Evolutionary conservation across 305 asterid genomes (phyloP).

Genomic region (Fraxinus floribunda): DNA sequence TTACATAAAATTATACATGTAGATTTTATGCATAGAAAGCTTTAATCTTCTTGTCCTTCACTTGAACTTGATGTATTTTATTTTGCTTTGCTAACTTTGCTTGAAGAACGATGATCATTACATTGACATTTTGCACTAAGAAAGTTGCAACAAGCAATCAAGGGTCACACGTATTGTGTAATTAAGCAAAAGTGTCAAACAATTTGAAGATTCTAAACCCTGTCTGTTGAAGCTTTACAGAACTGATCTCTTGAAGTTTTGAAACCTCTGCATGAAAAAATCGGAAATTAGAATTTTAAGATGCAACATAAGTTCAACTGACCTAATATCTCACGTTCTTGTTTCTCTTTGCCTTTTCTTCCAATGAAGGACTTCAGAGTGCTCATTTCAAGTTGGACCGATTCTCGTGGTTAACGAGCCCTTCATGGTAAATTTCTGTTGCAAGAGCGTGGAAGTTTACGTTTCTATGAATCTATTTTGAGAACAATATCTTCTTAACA

Average conservation of each 20-base stretch:
- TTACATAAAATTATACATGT: not conserved
- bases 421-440: constrained; percentile 56
- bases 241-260: not conserved
- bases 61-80: not conserved
- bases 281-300: not conserved
- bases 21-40: not conserved
- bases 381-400: constrained; percentile 89
- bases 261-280: not conserved
- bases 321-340: not conserved
- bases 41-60: not conserved
- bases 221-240: not conserved
- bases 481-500: not conserved
- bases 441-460: not conserved
- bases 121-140: not conserved
- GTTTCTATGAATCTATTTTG: not conserved
- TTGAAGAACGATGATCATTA: not conserved
- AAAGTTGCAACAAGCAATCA: not conserved
- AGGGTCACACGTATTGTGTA: not conserved
- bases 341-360: not conserved
- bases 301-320: not conserved
- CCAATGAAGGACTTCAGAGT: constrained; percentile 65
- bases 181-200: not conserved
- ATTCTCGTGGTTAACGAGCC: constrained; percentile 72
- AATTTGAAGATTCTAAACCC: not conserved
- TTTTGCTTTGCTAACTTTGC: not conserved